A percentile compares a stretch with the other conserved stretches of the same genome.
phyloP scores from a whole-genome alignment of 1,139 yeast genomes.

The Sugiyamaella paludigena region DNA sequence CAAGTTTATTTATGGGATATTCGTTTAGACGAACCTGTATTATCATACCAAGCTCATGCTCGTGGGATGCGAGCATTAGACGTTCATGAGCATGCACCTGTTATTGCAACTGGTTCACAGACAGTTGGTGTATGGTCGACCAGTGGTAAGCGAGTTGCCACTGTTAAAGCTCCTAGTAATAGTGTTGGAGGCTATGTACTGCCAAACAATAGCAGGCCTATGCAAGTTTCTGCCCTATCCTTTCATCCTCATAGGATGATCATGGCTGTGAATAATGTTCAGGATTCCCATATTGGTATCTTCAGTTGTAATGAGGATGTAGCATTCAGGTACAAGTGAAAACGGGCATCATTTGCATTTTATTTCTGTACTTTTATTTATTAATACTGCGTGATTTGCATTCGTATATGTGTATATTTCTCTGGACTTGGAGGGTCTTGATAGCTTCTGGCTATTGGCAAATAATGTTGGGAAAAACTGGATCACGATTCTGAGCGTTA shows the following conservation, averaged over 20 bases:
- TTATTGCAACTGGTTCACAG: slow-evolving; percentile 82
- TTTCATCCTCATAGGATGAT: slow-evolving; percentile 96
- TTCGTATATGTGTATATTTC: no score
- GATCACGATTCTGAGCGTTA: no score
- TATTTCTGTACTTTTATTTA: no score
- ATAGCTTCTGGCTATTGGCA: no score
- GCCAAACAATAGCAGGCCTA: slow-evolving; percentile 34
- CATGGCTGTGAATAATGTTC: slow-evolving; percentile 81
- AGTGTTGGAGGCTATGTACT: slow-evolving; percentile 43
- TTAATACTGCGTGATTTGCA: no score
- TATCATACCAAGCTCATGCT: slow-evolving; percentile 59
- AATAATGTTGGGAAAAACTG: no score
- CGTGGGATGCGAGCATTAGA: slow-evolving; percentile 70
- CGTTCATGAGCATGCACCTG: slow-evolving; percentile 95
- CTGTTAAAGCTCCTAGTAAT: slow-evolving; percentile 54
- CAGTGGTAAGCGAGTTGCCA: slow-evolving; percentile 66
- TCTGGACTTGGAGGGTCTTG: no score
- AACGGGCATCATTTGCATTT: neutral
- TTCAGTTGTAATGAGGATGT: slow-evolving; percentile 47
- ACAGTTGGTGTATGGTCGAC: slow-evolving; percentile 86
- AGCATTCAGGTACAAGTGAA: slow-evolving; percentile 5
- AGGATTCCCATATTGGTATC: slow-evolving; percentile 70
- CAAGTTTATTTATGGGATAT: slow-evolving; percentile 88
- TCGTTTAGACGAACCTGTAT: slow-evolving; percentile 67
- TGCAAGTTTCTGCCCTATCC: slow-evolving; percentile 62